Evolutionary conservation across 768 basidiomycete species (phyloP), one percentile per base, ranked within the genome.

Genomic region (Lentinula sp.): DNA sequence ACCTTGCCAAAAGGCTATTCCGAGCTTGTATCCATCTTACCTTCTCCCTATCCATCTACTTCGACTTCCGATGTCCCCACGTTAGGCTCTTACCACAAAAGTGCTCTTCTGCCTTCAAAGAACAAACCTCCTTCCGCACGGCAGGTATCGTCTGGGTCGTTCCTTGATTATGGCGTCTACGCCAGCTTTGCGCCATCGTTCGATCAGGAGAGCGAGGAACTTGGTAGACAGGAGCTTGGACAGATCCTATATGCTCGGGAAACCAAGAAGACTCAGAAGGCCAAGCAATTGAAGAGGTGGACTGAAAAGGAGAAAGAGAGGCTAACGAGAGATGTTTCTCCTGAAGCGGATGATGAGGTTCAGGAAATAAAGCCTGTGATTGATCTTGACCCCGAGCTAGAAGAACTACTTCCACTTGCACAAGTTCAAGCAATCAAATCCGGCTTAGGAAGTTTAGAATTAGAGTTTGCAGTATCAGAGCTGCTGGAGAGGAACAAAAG

Each of bases 181-280:
- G 73, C 89, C 6, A 87, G 82, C 67, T 93, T 93, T 71, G 91
- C 91, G 0, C 91, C 91, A 1, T 75, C 79, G 9, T 93, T 89
- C 69, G 88, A 91, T 62, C 87, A 90, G 64, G 86, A 89, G 61
- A 86, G 86, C n/a, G 80, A 83, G 53, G 83, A 89, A 66, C 73
- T 92, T 5, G 90, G 90, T 3, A 78, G 83, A 59, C 70, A 75
- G 1, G 76, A 81, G 55, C 76, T 93, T 60, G 85, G 83, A 13
- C 82, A 89, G 68, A 71, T 85, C 10, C 71, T 86, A 31, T 85
- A 77, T 70, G 39, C 48, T 13, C 50, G 59, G 7, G 9, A 35
- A 35, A 32, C 13, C 4, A 59, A 51, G 18, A 59, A 39, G 48
- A 39, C 1, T n/a, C 75, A 75, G 62, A 78, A 79, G 64, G 78